These are phyloP conservation scores for Botrytis paeoniae DNA, from an alignment of 2,329 filamentous ascomycete species.

Conservation along the genomic window DNA sequence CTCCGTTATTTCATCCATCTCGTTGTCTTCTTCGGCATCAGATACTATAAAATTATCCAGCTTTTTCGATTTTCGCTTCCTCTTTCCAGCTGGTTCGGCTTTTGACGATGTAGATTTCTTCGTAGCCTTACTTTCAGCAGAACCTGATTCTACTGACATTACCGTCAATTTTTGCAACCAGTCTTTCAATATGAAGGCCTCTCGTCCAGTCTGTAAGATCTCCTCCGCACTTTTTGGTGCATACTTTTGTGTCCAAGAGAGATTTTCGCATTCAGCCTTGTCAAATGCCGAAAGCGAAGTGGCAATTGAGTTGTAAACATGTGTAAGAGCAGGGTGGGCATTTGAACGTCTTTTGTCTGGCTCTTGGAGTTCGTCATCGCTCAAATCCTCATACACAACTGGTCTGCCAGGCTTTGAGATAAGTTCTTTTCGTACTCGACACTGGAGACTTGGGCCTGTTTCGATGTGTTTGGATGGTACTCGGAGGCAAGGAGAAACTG, in stretches of 20 bases:
- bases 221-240: constrained; percentile 65
- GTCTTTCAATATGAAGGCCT: constrained; percentile 68
- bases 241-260: constrained; percentile 82
- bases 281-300: constrained; percentile 76
- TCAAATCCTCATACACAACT: constrained; percentile 27
- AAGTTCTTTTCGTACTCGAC: constrained; percentile 48
- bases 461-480: constrained; percentile 57
- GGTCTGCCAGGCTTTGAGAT: constrained; percentile 26
- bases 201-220: constrained; percentile 71
- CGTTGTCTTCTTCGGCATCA: constrained; percentile 70
- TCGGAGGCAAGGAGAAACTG: constrained; percentile 49
- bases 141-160: constrained; percentile 67
- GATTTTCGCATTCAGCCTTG: constrained; percentile 67
- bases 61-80: constrained; percentile 63
- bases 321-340: constrained; percentile 56
- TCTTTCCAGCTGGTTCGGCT: constrained; percentile 51
- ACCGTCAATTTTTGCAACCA: constrained; percentile 80
- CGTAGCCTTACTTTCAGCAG: constrained; percentile 31
- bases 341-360: constrained; percentile 25
- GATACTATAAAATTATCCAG: constrained; percentile 78
- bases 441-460: constrained; percentile 53
- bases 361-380: constrained; percentile 41
- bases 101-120: constrained; percentile 29
- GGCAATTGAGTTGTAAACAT: constrained; percentile 58
- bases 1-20: constrained; percentile 67